A percentile compares a stretch with the other conserved stretches of the same genome.
Evolutionary conservation across 2,329 filamentous ascomycete genomes (phyloP).

Genomic region (Colletotrichum godetiae): DNA sequence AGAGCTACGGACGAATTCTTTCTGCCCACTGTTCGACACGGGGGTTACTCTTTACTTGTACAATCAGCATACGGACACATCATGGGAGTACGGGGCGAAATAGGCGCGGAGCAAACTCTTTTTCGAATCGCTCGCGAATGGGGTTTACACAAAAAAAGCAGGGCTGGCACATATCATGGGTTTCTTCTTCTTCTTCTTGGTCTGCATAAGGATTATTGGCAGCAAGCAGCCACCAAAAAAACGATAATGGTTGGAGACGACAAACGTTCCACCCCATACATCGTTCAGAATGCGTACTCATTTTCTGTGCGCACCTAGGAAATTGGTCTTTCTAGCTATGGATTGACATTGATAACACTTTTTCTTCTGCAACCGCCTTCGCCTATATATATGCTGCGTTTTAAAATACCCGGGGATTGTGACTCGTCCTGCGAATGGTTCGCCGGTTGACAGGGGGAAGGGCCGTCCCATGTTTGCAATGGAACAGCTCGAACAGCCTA

Average conservation of each 20-base stretch:
- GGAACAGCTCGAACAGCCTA: not conserved
- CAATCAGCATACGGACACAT: constrained; percentile 26
- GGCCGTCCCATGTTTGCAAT: constrained; percentile 4
- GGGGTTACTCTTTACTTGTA: constrained; percentile 13
- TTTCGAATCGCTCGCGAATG: constrained; percentile 5
- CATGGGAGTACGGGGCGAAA: constrained; percentile 28
- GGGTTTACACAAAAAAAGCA: constrained; percentile 19
- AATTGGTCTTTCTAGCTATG: not conserved
- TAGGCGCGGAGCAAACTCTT: constrained; percentile 19
- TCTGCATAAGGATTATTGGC: constrained; percentile 1
- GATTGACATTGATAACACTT: constrained; percentile 7
- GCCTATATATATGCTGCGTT: not conserved
- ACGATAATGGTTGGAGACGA: constrained; percentile 11
- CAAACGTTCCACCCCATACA: not conserved
- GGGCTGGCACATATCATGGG: not conserved
- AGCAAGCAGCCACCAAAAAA: not conserved
- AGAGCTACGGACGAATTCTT: not conserved
- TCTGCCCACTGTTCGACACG: constrained; percentile 9
- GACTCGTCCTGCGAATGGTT: constrained; percentile 1
- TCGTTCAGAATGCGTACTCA: not conserved
- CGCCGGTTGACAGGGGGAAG: not conserved
- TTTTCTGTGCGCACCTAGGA: not conserved
- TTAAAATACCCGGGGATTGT: not conserved
- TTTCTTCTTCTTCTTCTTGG: not conserved
- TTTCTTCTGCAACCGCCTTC: not conserved